These are phyloP conservation scores for Jatropha multifida DNA, from an alignment of 441 rosid genomes.

Conservation along the genomic window DNA sequence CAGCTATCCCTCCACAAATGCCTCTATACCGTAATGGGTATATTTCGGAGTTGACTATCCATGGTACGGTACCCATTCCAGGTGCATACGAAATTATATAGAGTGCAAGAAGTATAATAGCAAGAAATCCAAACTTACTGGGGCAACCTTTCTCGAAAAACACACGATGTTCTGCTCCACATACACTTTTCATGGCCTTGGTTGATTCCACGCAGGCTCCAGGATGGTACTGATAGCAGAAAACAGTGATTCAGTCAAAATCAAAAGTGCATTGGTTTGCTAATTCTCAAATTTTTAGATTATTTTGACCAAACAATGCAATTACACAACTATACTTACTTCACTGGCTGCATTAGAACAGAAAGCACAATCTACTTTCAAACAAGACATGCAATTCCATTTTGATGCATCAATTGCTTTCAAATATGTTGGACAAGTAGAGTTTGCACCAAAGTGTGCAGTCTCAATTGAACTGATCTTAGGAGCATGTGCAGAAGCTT, in stretches of 20 bases:
- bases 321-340: conserved; percentile 24
- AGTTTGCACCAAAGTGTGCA: conserved; percentile 47
- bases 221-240: conserved; percentile 41
- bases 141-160: conserved; percentile 76
- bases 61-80: conserved; percentile 88
- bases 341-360: conserved; percentile 45
- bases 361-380: conserved; percentile 61
- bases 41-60: conserved; percentile 93
- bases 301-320: background rate
- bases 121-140: conserved; percentile 66
- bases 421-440: conserved; percentile 55
- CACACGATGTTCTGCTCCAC: conserved; percentile 38
- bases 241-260: background rate
- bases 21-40: conserved; percentile 87
- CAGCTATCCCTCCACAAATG: conserved; percentile 81
- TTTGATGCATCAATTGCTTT: conserved; percentile 22
- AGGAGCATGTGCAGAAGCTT: conserved; percentile 61
- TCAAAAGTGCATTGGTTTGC: background rate
- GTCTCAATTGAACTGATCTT: conserved; percentile 38
- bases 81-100: conserved; percentile 76
- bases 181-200: conserved; percentile 32
- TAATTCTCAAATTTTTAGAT: no score
- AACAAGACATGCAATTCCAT: conserved; percentile 83
- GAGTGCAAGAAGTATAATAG: conserved; percentile 55
- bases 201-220: conserved; percentile 66